Conservation (phyloP, 2,329 filamentous ascomycete genomes). For the Botrytis sinoallii region DNA sequence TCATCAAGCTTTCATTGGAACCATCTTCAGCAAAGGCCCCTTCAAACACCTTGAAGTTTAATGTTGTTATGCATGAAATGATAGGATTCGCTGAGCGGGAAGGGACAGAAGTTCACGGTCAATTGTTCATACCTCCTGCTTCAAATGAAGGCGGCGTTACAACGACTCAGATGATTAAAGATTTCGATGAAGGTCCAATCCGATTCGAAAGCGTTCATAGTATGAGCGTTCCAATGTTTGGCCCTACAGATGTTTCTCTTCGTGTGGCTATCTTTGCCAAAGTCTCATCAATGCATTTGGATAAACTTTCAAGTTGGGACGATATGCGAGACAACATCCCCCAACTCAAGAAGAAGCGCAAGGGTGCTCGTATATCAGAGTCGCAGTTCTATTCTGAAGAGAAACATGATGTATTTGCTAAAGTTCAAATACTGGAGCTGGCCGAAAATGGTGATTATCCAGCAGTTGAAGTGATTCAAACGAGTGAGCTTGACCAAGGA, state of each 20-base stretch:
- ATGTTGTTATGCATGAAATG: conserved; percentile 96
- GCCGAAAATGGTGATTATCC: conserved; percentile 87
- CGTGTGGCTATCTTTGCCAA: conserved; percentile 89
- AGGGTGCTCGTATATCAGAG: conserved; percentile 71
- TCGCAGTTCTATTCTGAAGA: conserved; percentile 92
- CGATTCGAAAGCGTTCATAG: conserved; percentile 97
- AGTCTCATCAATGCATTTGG: conserved; percentile 88
- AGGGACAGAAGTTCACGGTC: conserved; percentile 91
- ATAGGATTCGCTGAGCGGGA: conserved; percentile 93
- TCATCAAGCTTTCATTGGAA: conserved; percentile 85
- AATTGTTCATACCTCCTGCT: conserved; percentile 90
- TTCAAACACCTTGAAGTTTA: conserved; percentile 92
- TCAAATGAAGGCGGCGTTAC: conserved; percentile 89
- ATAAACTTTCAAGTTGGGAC: conserved; percentile 97
- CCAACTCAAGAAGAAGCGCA: conserved; percentile 53
- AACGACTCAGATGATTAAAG: conserved; percentile 89
- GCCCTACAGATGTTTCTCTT: conserved; percentile 69
- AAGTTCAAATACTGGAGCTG: conserved; percentile 86
- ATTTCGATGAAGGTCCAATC: conserved; percentile 89
- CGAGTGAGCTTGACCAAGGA: conserved; percentile 77
- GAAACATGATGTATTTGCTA: conserved; percentile 85
- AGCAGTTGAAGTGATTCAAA: conserved; percentile 89
- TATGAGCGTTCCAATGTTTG: conserved; percentile 86
- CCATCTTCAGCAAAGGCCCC: conserved; percentile 91
- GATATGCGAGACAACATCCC: conserved; percentile 84